These are phyloP conservation scores for Pyricularia sp. DNA, from an alignment of 2,329 filamentous ascomycete genomes.

Conservation along the genomic window DNA sequence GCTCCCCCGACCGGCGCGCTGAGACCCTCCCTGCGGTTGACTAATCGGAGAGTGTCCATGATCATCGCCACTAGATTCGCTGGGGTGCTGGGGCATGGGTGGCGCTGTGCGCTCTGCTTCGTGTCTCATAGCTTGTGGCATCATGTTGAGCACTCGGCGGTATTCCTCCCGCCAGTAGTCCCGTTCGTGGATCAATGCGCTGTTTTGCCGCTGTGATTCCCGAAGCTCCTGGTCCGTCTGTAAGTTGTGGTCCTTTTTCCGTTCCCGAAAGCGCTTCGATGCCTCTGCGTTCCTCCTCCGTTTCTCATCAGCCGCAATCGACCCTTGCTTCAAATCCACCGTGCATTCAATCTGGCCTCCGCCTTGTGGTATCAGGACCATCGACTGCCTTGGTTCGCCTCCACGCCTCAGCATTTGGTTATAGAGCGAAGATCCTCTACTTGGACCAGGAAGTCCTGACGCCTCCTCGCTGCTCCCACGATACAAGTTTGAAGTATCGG, in stretches of 20 bases:
- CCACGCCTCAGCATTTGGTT: not conserved
- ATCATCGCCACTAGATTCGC: conserved; percentile 17
- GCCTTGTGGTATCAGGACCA: not conserved
- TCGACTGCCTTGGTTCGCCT: not conserved
- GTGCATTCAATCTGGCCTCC: not conserved
- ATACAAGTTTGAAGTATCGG: not conserved
- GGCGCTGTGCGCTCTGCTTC: conserved; percentile 44
- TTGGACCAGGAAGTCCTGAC: not conserved
- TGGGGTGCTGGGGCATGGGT: conserved; percentile 8
- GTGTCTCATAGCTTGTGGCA: conserved; percentile 47
- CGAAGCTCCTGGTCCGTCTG: conserved; percentile 58
- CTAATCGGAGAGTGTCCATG: conserved; percentile 1
- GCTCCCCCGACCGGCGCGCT: conserved; percentile 8
- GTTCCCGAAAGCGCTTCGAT: conserved; percentile 70
- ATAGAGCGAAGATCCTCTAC: not conserved
- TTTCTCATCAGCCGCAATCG: conserved; percentile 77
- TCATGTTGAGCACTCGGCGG: conserved; percentile 59
- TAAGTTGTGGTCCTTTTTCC: conserved; percentile 56
- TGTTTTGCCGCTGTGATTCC: conserved; percentile 57
- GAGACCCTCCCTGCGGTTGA: conserved; percentile 5
- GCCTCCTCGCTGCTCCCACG: not conserved
- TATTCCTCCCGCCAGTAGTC: conserved; percentile 68
- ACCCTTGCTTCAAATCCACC: conserved; percentile 73
- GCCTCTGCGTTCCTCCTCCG: conserved; percentile 77
- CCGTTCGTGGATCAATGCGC: conserved; percentile 55